Evolutionary conservation across 1,139 yeast genomes (phyloP), one percentile per base, ranked within the genome.

Genomic region (Geotrichum candidum): DNA sequence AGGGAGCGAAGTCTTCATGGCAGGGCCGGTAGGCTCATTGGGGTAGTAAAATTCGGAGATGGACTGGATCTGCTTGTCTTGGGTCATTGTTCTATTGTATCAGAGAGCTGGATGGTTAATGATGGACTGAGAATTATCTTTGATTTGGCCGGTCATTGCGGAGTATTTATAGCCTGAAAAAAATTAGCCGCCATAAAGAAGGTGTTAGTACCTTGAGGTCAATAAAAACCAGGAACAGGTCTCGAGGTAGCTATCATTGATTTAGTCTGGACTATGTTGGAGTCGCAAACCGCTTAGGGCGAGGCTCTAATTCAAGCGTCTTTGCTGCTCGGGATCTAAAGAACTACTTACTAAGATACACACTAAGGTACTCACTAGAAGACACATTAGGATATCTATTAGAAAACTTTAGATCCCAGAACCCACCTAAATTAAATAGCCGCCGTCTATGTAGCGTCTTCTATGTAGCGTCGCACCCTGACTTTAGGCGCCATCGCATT

Each of bases 1-100:
- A 53, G 92, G 92, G 65, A 85, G 76, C 13, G 77, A 71, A 15
- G 87, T 77, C 63, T 73, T 78, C 56, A 87, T 78, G 13, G 72
- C 69, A 54, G 95, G 95, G 53, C 75, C 81, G 48, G 77, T 68
- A 64, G 94, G 91, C 76, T 88, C 95, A 65, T 78, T 70, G 62
- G 92, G 91, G 77, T 76, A 77, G 63, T 68, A 70, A 18, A 18
- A 18, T 18, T 18, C 18, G 18, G 18, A 33, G 38, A 33, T 33
- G 38, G 38, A 33, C 38, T 33, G 11, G 38, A 33, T 33, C 38
- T 33, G 38, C 38, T 33, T 33, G 38, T 7, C 11, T 33, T 33
- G 38, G 38, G 38, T 33, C 38, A 33, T 33, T 33, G 38, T 33
- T 9, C 38, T 33, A 11, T 9, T 33, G 11, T 33, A 11, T 33